Base-by-base conservation (phyloP, 495 filamentous ascomycete species). In the Aspergillus funiculosus region DNA sequence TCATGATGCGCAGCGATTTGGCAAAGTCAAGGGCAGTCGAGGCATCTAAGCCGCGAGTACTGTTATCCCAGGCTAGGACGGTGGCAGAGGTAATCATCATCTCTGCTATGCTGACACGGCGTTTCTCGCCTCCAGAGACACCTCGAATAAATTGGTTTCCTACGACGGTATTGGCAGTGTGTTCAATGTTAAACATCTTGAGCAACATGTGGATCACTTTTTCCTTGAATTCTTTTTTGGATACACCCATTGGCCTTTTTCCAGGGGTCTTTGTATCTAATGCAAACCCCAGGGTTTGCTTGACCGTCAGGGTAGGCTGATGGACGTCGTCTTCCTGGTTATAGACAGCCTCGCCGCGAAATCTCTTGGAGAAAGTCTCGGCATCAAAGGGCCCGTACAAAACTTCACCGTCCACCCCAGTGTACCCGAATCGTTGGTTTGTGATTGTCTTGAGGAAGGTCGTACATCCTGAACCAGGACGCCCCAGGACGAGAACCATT, bases 401-500 rank as follows among this genome's bases (percentile, higher is more conserved):
- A 0, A 95, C 86, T 14, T 91, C 83, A 5, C 88, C 89, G 17
- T 81, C 74, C 9, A 94, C 72, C 5, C 71, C 71, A 1, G 86
- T 87, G 54, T 88, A 94, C 27, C 89, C 89, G 53, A 74, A 77
- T 5, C 86, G 75, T 55, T 89, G 84, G 52, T 94, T 94, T 11
- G 83, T 78, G 49, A 96, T 85, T 17, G 82, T 77, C 60, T 92
- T 94, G 15, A 95, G 69, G 53, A 95, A 91, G 0, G 88, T 88
- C 0, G 89, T 89, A 60, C 89, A 95, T 25, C 89, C 89, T 6
- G 81, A 83, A 0, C 89, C 90, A 0, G 90, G 90, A 41, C 85
- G 77, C 8, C 90, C 89, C 14, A 96, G 73, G 7, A 96, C 90
- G 14, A 96, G 68, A 1, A 94, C 73, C 89, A 95, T 94, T 63